Evolutionary conservation across 257 asterid species (phyloP).

Genomic region (Solanum paucissectum): DNA sequence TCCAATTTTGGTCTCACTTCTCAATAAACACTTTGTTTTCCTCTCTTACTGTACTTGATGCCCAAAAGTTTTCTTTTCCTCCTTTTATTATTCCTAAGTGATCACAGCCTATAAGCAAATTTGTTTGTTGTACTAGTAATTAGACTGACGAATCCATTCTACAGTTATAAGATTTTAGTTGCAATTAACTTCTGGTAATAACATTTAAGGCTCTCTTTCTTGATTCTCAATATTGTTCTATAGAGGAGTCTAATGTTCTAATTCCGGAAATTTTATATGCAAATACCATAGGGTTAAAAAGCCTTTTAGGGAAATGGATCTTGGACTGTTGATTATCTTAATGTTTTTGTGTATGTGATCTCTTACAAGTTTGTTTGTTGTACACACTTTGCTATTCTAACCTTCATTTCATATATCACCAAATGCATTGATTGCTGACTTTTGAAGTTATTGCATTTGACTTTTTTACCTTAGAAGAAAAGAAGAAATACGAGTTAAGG

Average conservation of each 20-base stretch:
- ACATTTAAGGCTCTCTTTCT: not conserved
- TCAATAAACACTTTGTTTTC: not conserved
- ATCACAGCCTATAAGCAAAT: not conserved
- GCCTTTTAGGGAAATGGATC: not conserved
- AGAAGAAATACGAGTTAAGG: not conserved
- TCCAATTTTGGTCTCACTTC: not conserved
- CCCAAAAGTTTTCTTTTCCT: not conserved
- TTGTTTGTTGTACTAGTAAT: not conserved
- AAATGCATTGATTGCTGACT: not conserved
- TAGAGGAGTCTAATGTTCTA: not conserved
- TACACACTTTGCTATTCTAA: not conserved
- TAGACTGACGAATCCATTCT: not conserved
- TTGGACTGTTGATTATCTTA: not conserved
- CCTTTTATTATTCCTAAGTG: not conserved
- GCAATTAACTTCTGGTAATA: not conserved
- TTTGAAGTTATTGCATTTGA: not conserved
- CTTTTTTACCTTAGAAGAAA: not conserved
- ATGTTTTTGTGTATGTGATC: not conserved
- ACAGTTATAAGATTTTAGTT: not conserved
- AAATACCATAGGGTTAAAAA: not conserved
- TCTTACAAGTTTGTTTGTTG: not conserved
- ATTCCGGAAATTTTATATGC: not conserved
- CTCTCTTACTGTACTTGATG: not conserved
- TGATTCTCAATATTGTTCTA: not conserved
- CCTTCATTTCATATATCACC: not conserved